A percentile compares a stretch with the other conserved stretches of the same genome.
Evolutionary conservation across 495 filamentous ascomycete genomes (phyloP).

Genomic region (Lindgomyces ingoldianus): DNA sequence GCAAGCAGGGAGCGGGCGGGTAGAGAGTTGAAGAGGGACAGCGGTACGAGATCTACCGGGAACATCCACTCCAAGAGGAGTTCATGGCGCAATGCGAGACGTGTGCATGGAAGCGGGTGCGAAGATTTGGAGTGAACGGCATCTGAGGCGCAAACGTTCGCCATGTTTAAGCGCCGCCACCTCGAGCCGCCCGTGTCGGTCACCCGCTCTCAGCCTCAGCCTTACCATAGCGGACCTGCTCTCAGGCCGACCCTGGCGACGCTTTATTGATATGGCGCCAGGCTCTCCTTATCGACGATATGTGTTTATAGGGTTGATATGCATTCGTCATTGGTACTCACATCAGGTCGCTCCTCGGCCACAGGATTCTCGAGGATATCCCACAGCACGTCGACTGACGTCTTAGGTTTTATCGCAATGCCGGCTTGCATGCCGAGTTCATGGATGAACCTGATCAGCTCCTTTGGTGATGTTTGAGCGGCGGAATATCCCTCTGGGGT

Average conservation of each 20-base stretch:
- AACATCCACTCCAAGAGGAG: slow-evolving; percentile 3
- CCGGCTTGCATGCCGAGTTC: slow-evolving; percentile 85
- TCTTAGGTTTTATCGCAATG: slow-evolving; percentile 93
- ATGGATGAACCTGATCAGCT: slow-evolving; percentile 89
- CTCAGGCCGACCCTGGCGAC: slow-evolving; percentile 18
- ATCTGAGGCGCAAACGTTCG: slow-evolving; percentile 6
- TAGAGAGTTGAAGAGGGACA: slow-evolving; percentile 7
- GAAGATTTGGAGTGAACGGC: slow-evolving; percentile 17
- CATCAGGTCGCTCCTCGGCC: slow-evolving; percentile 81
- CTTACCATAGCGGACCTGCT: slow-evolving; percentile 9
- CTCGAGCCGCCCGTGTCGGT: slow-evolving; percentile 29
- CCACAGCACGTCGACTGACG: slow-evolving; percentile 84
- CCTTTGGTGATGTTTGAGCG: slow-evolving; percentile 70
- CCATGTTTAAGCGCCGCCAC: slow-evolving; percentile 36
- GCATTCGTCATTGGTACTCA: slow-evolving; percentile 52
- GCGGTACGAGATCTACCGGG: not conserved
- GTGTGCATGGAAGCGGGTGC: slow-evolving; percentile 3
- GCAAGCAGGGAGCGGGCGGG: not conserved
- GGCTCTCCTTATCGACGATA: slow-evolving; percentile 14
- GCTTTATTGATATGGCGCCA: slow-evolving; percentile 16
- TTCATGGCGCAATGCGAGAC: not conserved
- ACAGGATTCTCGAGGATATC: slow-evolving; percentile 75
- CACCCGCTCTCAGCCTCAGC: slow-evolving; percentile 8
- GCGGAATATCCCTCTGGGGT: slow-evolving; percentile 67
- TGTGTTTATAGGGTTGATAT: not conserved